Percentiles rank a stretch among this genome's conserved stretches.
Evolutionary conservation across 148 eudicot species (phyloP).

Genomic region (Cornus kousa): DNA sequence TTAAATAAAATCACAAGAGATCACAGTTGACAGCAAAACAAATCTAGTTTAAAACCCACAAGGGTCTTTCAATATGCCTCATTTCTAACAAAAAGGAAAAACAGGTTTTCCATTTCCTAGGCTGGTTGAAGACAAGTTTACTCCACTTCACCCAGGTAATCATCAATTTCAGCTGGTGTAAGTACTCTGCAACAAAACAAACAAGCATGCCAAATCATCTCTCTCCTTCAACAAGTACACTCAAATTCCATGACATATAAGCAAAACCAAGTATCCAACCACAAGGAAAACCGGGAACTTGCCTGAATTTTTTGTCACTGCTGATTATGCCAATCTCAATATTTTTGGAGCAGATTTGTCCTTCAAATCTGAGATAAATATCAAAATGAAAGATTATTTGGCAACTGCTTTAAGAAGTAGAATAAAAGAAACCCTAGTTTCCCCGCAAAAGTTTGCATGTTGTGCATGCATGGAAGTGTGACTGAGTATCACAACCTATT

Average conservation of each 20-base stretch:
- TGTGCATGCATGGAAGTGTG: too few relatives aligned
- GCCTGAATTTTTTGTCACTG: constrained; percentile 76
- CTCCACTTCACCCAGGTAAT: constrained; percentile 92
- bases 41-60: background rate
- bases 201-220: background rate
- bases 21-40: background rate
- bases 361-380: constrained; percentile 70
- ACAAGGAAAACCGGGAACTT: constrained; percentile 18
- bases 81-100: background rate
- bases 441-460: background rate
- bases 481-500: too few relatives aligned
- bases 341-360: constrained; percentile 87
- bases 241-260: background rate
- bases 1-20: background rate
- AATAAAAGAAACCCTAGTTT: background rate
- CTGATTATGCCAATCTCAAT: constrained; percentile 96
- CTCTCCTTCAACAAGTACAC: background rate
- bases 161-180: constrained; percentile 90
- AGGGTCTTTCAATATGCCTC: background rate
- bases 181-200: constrained; percentile 65
- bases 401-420: background rate
- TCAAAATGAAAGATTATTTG: background rate
- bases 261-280: background rate
- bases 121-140: constrained; percentile 13
- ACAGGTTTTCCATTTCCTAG: background rate